Base-by-base conservation (phyloP, 768 basidiomycete genomes). In the Suillus tomentosus region DNA sequence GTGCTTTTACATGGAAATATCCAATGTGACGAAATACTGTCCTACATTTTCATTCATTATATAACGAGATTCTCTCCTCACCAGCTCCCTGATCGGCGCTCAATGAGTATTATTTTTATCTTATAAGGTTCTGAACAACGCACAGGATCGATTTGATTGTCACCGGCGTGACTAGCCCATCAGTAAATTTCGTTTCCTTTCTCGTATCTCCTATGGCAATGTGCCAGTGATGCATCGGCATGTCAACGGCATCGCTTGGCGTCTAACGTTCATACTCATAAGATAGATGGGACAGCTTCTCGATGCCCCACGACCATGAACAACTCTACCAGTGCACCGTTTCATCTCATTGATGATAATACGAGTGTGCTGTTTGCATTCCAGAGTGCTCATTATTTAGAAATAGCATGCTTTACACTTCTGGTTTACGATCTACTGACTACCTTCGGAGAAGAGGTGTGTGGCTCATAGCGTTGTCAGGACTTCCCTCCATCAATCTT, bases 391-490 rank as follows among this genome's bases (percentile, higher is more conserved):
- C 60, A 61, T 43, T 64, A 61, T 42, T 51, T 65, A 43, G 64
- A 62, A 45, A 24, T 63, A 24, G 61, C 64, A 17, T 62, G 63
- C 27, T 59, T 66, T 31, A 58, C 62, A 31, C 57, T 66, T 9
- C 60, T 66, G 24, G 50, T 60, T 37, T 64, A 61, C 15, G 63
- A 64, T 57, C 42, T 64, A 42, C 19, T 60, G 48, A 24, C 64
- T 43, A 66, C 65, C 27, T 59, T 66, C 14, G 63, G 56, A 19
- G 36, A 66, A 54, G 62, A 64, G 62, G 65, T 60, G 47, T 34
- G 61, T 39, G 11, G 36, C 37, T 39, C 36, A 54, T 55, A 10
- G 10, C 31, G 3, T 53, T 13, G 40, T n/a, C 27, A 19, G 36
- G 31, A 36, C 7, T 57, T 36, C n/a, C n/a, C 51, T 31, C 2